A percentile compares a stretch with the other conserved stretches of the same genome.
Evolutionary conservation across 2,329 filamentous ascomycete species (phyloP).

Genomic region (Didymosphaeria variabile): DNA sequence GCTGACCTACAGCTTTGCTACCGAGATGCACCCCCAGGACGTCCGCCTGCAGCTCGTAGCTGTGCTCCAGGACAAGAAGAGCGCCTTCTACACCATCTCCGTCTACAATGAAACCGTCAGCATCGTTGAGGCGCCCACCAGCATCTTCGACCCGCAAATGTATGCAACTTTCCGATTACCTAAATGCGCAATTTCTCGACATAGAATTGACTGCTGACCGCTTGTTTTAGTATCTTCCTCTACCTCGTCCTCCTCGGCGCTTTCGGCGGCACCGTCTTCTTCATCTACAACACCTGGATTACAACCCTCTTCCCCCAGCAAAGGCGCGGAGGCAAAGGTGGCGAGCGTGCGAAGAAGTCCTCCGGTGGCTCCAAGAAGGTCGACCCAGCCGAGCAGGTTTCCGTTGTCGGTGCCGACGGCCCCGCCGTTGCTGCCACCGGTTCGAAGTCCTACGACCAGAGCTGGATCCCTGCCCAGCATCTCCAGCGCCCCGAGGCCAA

Average conservation of each 20-base stretch:
- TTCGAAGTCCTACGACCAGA: conserved; percentile 83
- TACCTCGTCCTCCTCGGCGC: conserved; percentile 86
- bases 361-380: conserved; percentile 73
- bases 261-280: conserved; percentile 86
- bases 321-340: conserved; percentile 64
- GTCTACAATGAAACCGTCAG: conserved; percentile 84
- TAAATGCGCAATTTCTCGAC: neutral
- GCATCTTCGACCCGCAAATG: conserved; percentile 96
- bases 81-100: conserved; percentile 76
- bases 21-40: conserved; percentile 93
- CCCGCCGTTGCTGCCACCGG: conserved; percentile 71
- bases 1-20: conserved; percentile 83
- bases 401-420: conserved; percentile 75
- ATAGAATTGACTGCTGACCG: conserved; percentile 15
- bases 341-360: conserved; percentile 72
- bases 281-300: conserved; percentile 99
- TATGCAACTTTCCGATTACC: conserved; percentile 58
- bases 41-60: conserved; percentile 79
- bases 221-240: conserved; percentile 81
- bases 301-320: conserved; percentile 93
- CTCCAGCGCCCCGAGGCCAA: conserved; percentile 82
- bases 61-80: conserved; percentile 73
- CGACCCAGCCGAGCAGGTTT: conserved; percentile 65
- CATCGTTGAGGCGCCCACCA: conserved; percentile 89
- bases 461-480: conserved; percentile 92